phyloP scores from a whole-genome alignment of 2,329 filamentous ascomycete genomes.

The Fusarium sp. region DNA sequence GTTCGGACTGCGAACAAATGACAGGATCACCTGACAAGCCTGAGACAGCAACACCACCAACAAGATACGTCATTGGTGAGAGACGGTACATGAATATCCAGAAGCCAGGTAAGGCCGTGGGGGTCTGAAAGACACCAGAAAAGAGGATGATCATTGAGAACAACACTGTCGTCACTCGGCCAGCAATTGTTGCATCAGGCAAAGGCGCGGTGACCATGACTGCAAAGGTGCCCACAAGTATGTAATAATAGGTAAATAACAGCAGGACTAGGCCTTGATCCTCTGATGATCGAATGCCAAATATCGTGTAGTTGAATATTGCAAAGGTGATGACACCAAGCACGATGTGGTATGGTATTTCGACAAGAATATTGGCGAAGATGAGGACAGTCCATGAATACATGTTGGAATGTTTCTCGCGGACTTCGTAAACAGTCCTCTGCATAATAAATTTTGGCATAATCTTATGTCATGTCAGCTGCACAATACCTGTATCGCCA shows the following conservation, averaged over 20 bases:
- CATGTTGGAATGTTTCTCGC: constrained; percentile 78
- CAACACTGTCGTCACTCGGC: constrained; percentile 66
- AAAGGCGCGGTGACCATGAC: constrained; percentile 79
- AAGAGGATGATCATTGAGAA: constrained; percentile 71
- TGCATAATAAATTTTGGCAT: constrained; percentile 83
- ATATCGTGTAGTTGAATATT: constrained; percentile 75
- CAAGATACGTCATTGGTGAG: constrained; percentile 9
- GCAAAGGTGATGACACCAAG: constrained; percentile 72
- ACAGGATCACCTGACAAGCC: not conserved
- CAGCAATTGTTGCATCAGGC: constrained; percentile 75
- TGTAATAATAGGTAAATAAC: constrained; percentile 72
- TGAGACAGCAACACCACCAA: constrained; percentile 3
- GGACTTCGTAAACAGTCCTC: constrained; percentile 79
- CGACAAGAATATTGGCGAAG: constrained; percentile 76
- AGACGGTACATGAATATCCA: constrained; percentile 78
- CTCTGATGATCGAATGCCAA: constrained; percentile 60
- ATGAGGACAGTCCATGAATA: constrained; percentile 83
- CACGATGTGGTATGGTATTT: constrained; percentile 77
- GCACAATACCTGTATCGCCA: not conserved
- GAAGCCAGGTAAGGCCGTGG: constrained; percentile 72
- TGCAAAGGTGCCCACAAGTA: constrained; percentile 78
- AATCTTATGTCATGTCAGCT: constrained; percentile 57
- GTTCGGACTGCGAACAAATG: constrained; percentile 7
- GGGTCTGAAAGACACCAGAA: constrained; percentile 72
- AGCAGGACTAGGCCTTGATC: constrained; percentile 75